Conservation (phyloP, 306 rosid genomes). For the Macrotyloma uniflorum region DNA sequence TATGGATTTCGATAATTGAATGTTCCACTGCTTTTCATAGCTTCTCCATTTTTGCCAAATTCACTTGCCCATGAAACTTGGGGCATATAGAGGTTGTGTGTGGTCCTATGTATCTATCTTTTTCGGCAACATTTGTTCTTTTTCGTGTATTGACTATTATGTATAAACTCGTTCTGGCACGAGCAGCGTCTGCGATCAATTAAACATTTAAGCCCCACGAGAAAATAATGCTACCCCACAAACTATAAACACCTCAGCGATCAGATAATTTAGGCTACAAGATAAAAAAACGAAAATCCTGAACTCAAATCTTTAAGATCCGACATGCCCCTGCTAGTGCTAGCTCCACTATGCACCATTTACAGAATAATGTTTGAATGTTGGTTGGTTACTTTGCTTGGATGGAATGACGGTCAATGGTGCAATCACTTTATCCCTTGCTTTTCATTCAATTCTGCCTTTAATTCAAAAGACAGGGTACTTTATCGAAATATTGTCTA, state of each 20-base stretch:
- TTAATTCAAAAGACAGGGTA: slow-evolving; percentile 24
- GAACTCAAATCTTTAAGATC: not conserved
- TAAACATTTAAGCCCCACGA: not conserved
- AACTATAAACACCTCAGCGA: not conserved
- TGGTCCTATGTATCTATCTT: not conserved
- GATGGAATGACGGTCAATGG: slow-evolving; percentile 40
- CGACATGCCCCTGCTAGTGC: slow-evolving; percentile 36
- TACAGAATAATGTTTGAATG: not conserved
- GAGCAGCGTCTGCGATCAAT: not conserved
- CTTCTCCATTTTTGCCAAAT: not conserved
- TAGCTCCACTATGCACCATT: slow-evolving; percentile 38
- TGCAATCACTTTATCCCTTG: slow-evolving; percentile 39
- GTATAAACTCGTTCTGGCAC: not conserved
- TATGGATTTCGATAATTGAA: not conserved
- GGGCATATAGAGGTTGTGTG: not conserved
- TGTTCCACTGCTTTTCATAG: not conserved
- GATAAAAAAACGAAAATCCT: slow-evolving; percentile 16
- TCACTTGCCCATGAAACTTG: not conserved
- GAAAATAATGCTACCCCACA: slow-evolving; percentile 8
- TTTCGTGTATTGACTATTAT: not conserved
- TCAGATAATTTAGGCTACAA: not conserved
- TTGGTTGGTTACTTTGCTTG: slow-evolving; percentile 20
- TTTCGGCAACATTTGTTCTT: not conserved
- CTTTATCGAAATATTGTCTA: slow-evolving; percentile 14
- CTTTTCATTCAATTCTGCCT: slow-evolving; percentile 30